These are phyloP conservation scores for Heterobasidion parviporum DNA, from an alignment of 1,284 basidiomycete genomes.

Conservation along the genomic window DNA sequence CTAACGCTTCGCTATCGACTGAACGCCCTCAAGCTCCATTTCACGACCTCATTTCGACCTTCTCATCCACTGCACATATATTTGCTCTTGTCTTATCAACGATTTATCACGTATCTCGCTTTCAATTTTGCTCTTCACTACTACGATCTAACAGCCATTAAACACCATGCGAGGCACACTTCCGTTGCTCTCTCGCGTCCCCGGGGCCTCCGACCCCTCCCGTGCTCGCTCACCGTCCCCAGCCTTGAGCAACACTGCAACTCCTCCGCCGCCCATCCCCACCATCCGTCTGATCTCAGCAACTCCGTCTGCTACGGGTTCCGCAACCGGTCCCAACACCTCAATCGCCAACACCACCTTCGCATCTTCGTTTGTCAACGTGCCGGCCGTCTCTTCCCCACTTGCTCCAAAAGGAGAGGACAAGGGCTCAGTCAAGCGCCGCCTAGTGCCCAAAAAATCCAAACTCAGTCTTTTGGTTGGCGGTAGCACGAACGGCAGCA, in stretches of 20 bases:
- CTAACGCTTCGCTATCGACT: too few species aligned
- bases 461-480: conserved; percentile 49
- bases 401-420: conserved; percentile 24
- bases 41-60: neutral
- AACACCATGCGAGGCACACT: conserved; percentile 26
- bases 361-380: conserved; percentile 19
- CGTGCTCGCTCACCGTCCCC: conserved; percentile 22
- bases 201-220: conserved; percentile 17
- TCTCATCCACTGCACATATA: neutral
- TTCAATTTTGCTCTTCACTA: neutral
- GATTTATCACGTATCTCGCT: conserved; percentile 4
- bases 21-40: too few species aligned
- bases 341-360: conserved; percentile 16
- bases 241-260: conserved; percentile 8
- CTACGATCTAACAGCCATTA: neutral
- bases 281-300: conserved; percentile 63
- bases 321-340: conserved; percentile 21
- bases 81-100: conserved; percentile 1
- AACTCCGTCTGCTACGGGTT: conserved; percentile 46
- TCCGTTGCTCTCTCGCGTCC: conserved; percentile 23
- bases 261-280: conserved; percentile 31
- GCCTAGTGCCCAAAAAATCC: conserved; percentile 69
- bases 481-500: conserved; percentile 18
- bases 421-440: conserved; percentile 30
- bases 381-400: conserved; percentile 22